Evolutionary conservation across 805 yeast species (phyloP), one percentile per base, ranked within the genome.

Genomic region (Wickerhamiella azyma): DNA sequence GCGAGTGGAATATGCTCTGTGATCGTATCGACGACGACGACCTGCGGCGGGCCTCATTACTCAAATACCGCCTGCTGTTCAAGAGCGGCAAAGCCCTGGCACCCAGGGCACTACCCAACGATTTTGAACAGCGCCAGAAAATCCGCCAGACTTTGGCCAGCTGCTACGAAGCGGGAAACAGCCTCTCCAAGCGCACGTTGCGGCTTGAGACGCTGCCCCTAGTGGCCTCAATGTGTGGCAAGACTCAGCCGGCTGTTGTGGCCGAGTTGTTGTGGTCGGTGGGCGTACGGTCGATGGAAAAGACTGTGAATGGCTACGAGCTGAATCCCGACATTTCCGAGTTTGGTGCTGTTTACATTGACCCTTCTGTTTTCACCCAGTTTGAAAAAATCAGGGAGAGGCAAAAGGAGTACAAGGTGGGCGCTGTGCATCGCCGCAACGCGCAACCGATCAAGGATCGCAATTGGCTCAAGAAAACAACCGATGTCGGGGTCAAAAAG

Each of bases 1-100:
- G 36, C 7, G 48, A 46, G 11, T 46, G 48, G 48, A 35, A 33
- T 8, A 11, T 10, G 10, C 28, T 46, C 11, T 18, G 40, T 2
- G 48, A 46, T 16, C 14, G 35, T 19, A 16, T 11, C 11, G 29
- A 17, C 8, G 24, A 9, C 26, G 48, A 46, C 8, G 37, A 36
- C 26, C 41, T 26, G 39, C 8, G 10, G n/a, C 21, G 48, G 26
- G 37, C 41, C 18, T 13, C 45, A 3, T 5, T 46, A 11, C 35
- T 29, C 18, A 41, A 35, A 17, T 46, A 39, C 19, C 33, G 41
- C n/a, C 26, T 19, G 33, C 38, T 41, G 14, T 46, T 40, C 39
- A 28, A 29, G 14, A 19, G 37, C 33, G 39, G 45, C 6, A 40
- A 21, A 9, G 10, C 2, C n/a, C 30, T 46, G 17, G n/a, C 28